A percentile compares a stretch with the other conserved stretches of the same genome.
phyloP scores from a whole-genome alignment of 495 filamentous ascomycete species.

The Penicillium goetzii region DNA sequence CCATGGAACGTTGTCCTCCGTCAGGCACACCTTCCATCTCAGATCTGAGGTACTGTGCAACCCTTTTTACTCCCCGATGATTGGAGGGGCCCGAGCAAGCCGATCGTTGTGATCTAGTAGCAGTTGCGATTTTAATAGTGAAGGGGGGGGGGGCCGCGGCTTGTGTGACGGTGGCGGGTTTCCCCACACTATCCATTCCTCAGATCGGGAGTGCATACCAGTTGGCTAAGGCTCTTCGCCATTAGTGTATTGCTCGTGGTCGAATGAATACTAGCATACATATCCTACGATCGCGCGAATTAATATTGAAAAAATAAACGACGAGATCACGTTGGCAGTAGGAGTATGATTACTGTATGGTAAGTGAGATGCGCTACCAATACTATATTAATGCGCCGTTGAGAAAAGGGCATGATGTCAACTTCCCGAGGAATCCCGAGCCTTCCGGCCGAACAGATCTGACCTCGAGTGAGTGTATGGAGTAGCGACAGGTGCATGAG shows the following conservation, averaged over 20 bases:
- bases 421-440: too few species aligned
- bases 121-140: slow-evolving; percentile 22
- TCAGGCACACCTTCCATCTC: slow-evolving; percentile 1
- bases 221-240: neutral
- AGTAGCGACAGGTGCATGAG: too few species aligned
- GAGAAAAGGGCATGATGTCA: too few species aligned
- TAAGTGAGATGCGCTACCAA: neutral
- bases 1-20: slow-evolving; percentile 6
- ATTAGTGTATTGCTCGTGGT: neutral
- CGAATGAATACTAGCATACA: neutral
- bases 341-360: neutral
- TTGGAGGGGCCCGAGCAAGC: slow-evolving; percentile 5
- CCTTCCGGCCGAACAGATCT: too few species aligned
- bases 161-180: slow-evolving; percentile 24
- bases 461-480: too few species aligned
- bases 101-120: slow-evolving; percentile 12
- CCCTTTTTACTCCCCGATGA: neutral
- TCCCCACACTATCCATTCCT: slow-evolving; percentile 20
- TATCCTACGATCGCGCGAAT: neutral
- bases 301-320: neutral
- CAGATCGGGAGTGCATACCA: slow-evolving; percentile 19
- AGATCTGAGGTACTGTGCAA: slow-evolving; percentile 20
- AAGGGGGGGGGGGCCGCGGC: slow-evolving; percentile 1
- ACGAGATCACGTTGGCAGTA: neutral
- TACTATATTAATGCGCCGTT: too few species aligned